A percentile compares a stretch with the other conserved stretches of the same genome.
Evolutionary conservation across 116 monocot species (phyloP).

Genomic region (Phalaenopsis hybrid): DNA sequence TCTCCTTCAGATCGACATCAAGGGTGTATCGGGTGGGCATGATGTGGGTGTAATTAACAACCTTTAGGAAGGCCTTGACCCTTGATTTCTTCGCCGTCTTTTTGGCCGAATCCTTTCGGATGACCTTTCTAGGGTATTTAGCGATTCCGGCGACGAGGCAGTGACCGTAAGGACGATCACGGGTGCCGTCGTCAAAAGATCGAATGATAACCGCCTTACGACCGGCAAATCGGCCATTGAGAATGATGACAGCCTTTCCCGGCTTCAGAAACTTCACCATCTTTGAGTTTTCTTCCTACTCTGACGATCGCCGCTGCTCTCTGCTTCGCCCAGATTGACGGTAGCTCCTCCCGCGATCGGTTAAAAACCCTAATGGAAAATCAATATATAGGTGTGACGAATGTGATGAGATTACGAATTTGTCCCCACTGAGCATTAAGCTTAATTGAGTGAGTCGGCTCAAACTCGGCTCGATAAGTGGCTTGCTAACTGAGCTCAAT

Average conservation of each 20-base stretch:
- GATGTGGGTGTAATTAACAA: conserved; percentile 48
- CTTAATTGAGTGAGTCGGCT: not conserved
- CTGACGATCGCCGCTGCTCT: not conserved
- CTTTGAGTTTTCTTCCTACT: conserved; percentile 2
- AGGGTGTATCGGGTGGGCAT: conserved; percentile 58
- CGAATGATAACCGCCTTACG: conserved; percentile 54
- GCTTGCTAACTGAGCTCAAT: too few species aligned
- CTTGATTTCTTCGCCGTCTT: conserved; percentile 53
- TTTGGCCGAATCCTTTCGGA: conserved; percentile 62
- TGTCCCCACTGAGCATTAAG: not conserved
- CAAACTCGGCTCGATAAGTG: too few species aligned
- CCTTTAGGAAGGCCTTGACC: conserved; percentile 50
- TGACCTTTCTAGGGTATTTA: conserved; percentile 60
- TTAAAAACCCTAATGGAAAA: not conserved
- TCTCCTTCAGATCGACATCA: conserved; percentile 47
- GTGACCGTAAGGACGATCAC: conserved; percentile 54
- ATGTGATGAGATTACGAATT: not conserved
- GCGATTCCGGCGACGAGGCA: conserved; percentile 52
- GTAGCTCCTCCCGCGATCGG: not conserved
- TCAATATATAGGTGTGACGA: not conserved
- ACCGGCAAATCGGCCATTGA: conserved; percentile 52
- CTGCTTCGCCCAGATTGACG: not conserved
- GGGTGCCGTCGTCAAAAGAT: conserved; percentile 47
- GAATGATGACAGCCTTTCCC: conserved; percentile 48
- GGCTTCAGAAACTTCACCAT: conserved; percentile 66